Conservation (phyloP, 2,329 filamentous ascomycete genomes). For the Hirsutella rhossiliensis region DNA sequence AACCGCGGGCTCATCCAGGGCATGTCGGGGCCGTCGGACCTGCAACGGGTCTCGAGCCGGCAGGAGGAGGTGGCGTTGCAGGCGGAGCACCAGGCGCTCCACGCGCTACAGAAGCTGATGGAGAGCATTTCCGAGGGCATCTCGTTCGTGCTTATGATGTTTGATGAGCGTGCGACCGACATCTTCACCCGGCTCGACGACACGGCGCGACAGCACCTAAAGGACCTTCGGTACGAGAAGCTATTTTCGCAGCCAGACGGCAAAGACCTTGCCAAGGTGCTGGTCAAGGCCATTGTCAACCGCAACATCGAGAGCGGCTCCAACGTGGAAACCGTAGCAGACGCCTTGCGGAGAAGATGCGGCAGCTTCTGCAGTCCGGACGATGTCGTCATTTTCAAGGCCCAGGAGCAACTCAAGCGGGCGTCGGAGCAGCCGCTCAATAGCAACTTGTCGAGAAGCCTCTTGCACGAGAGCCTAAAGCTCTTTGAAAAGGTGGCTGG, state of each 20-base stretch:
- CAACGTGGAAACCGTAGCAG: constrained; percentile 94
- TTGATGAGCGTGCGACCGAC: constrained; percentile 85
- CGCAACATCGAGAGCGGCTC: constrained; percentile 93
- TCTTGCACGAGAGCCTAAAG: constrained; percentile 79
- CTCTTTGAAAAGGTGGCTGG: constrained; percentile 83
- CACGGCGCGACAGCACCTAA: constrained; percentile 53
- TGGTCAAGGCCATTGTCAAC: constrained; percentile 97
- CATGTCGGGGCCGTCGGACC: constrained; percentile 75
- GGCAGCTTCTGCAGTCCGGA: constrained; percentile 97
- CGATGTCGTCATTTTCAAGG: constrained; percentile 96
- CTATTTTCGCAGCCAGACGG: constrained; percentile 72
- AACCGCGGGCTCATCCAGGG: constrained; percentile 91
- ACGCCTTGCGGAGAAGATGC: constrained; percentile 82
- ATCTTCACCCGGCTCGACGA: constrained; percentile 71
- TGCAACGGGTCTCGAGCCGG: constrained; percentile 65
- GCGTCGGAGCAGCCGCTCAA: constrained; percentile 69
- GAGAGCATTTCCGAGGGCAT: constrained; percentile 91
- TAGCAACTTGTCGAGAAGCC: constrained; percentile 61
- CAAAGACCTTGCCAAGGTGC: constrained; percentile 79
- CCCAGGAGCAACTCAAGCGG: constrained; percentile 85
- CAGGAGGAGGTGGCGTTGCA: constrained; percentile 89
- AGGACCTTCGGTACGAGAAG: constrained; percentile 72
- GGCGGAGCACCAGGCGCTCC: constrained; percentile 85
- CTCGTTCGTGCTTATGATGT: constrained; percentile 87
- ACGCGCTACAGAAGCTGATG: constrained; percentile 75